phyloP scores from a whole-genome alignment of 176 grass and related monocot genomes.

The Poa annua region DNA sequence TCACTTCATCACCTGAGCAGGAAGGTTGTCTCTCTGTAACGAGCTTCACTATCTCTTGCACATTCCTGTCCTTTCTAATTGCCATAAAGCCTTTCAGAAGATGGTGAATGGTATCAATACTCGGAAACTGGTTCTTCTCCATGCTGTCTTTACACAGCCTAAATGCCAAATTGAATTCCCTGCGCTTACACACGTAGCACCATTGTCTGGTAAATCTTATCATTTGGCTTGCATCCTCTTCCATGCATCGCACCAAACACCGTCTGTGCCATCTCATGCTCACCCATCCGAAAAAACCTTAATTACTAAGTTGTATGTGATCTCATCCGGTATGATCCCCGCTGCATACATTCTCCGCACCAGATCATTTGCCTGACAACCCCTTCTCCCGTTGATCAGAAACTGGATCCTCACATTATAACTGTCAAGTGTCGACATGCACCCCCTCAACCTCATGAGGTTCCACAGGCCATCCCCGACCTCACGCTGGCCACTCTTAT shows the following conservation, averaged over 20 bases:
- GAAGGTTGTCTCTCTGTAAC: slow-evolving; percentile 52
- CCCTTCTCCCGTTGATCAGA: slow-evolving; percentile 66
- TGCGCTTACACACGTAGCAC: slow-evolving; percentile 79
- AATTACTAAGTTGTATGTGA: slow-evolving; percentile 89
- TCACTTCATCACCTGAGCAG: slow-evolving; percentile 68
- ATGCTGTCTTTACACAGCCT: slow-evolving; percentile 83
- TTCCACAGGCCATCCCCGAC: slow-evolving; percentile 92
- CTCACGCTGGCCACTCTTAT: slow-evolving; percentile 63
- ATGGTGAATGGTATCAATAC: slow-evolving; percentile 55
- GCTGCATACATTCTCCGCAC: slow-evolving; percentile 58
- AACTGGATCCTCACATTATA: slow-evolving; percentile 97
- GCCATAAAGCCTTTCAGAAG: slow-evolving; percentile 74
- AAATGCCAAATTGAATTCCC: slow-evolving; percentile 73
- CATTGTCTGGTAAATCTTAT: slow-evolving; percentile 91
- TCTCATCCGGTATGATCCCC: slow-evolving; percentile 69
- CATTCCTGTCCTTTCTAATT: slow-evolving; percentile 73
- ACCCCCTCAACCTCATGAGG: slow-evolving; percentile 83
- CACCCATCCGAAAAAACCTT: slow-evolving; percentile 93
- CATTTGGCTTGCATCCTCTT: slow-evolving; percentile 77
- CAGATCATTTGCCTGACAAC: slow-evolving; percentile 77
- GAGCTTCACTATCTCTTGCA: slow-evolving; percentile 74
- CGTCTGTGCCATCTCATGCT: slow-evolving; percentile 75
- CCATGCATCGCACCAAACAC: slow-evolving; percentile 75
- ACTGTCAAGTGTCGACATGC: slow-evolving; percentile 67
- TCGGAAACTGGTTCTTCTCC: slow-evolving; percentile 84